phyloP scores from a whole-genome alignment of 495 filamentous ascomycete genomes.

The Xylaria scruposa region DNA sequence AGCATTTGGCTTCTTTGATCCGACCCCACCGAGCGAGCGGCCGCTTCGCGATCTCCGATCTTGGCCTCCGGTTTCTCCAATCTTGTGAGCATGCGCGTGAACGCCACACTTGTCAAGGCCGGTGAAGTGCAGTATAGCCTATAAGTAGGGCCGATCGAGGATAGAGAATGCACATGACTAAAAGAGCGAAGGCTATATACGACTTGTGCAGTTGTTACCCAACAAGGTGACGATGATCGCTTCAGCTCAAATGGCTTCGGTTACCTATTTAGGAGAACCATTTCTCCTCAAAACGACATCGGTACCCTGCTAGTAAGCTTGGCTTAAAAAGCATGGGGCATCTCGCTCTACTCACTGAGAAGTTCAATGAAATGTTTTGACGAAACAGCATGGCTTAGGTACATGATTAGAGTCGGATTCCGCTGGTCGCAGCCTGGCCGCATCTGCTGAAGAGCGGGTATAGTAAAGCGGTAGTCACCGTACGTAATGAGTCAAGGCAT shows the following conservation, averaged over 20 bases:
- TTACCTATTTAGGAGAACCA: neutral
- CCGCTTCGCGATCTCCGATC: slow-evolving; percentile 17
- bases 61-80: slow-evolving; percentile 14
- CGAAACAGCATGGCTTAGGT: neutral
- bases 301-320: neutral
- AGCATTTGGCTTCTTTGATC: neutral
- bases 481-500: neutral
- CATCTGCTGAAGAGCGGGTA: neutral
- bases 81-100: slow-evolving; percentile 8
- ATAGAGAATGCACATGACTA: neutral
- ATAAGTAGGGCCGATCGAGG: slow-evolving; percentile 19
- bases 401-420: neutral
- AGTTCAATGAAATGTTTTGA: neutral
- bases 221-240: slow-evolving; percentile 6
- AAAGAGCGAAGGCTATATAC: slow-evolving; percentile 12
- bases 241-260: slow-evolving; percentile 1
- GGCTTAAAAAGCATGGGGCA: neutral
- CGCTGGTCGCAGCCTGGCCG: slow-evolving; percentile 19
- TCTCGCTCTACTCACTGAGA: slow-evolving; percentile 5
- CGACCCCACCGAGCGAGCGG: neutral
- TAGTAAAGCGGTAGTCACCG: neutral
- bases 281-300: neutral
- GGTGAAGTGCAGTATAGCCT: slow-evolving; percentile 17
- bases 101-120: slow-evolving; percentile 9
- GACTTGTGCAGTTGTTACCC: slow-evolving; percentile 16